Percentiles rank a stretch among this genome's conserved stretches.
Conservation (phyloP, 2,329 filamentous ascomycete species). For the Curvularia verruculosa region DNA sequence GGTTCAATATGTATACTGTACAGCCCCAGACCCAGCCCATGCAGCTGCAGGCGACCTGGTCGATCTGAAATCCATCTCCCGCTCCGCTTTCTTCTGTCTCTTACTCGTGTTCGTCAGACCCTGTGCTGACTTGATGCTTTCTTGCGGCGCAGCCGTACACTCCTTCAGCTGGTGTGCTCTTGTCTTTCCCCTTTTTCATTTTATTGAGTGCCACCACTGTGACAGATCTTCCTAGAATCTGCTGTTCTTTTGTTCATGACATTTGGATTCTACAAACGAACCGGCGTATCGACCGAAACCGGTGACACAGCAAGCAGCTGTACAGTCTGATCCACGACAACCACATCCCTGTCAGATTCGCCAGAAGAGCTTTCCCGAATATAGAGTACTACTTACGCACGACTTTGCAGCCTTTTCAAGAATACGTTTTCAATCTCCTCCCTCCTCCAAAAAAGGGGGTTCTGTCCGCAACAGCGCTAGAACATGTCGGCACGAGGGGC, state of each 20-base stretch:
- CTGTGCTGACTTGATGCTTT: conserved; percentile 8
- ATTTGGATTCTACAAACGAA: background rate
- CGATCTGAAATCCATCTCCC: conserved; percentile 17
- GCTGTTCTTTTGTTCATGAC: conserved; percentile 1
- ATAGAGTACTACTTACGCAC: background rate
- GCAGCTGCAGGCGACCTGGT: conserved; percentile 20
- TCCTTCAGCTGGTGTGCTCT: conserved; percentile 25
- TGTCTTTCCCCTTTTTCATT: conserved; percentile 6
- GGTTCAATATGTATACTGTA: conserved; percentile 38
- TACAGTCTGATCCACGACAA: background rate
- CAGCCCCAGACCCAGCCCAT: conserved; percentile 29
- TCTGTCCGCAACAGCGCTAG: background rate
- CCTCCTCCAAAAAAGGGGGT: background rate
- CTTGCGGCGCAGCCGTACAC: conserved; percentile 15
- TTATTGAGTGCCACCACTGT: conserved; percentile 1
- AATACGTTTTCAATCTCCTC: background rate
- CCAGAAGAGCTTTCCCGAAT: background rate
- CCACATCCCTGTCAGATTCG: background rate
- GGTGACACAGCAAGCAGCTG: background rate
- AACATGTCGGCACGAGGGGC: conserved; percentile 51
- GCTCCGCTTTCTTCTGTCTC: conserved; percentile 13
- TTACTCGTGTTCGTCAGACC: conserved; percentile 2
- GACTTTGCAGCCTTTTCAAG: too few relatives aligned
- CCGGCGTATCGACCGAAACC: background rate
- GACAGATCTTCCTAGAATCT: conserved; percentile 1